A percentile compares a stretch with the other conserved stretches of the same genome.
Conservation (phyloP, 2,329 filamentous ascomycete genomes). For the Remersonia thermophila region DNA sequence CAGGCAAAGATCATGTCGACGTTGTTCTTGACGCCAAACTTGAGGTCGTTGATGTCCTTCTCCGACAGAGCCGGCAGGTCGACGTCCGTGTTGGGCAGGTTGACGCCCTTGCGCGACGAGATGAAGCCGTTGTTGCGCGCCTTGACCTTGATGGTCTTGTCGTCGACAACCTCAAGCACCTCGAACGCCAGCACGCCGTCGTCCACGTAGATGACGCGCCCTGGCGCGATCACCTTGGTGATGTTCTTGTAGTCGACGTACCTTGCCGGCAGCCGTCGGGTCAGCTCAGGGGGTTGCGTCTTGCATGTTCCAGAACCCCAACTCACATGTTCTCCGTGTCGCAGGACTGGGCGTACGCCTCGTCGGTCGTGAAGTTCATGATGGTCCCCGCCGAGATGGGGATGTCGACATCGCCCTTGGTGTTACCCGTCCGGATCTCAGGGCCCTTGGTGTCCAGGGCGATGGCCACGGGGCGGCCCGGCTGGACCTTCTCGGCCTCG, state of each 20-base stretch:
- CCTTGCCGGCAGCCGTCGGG: slow-evolving; percentile 41
- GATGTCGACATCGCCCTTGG: slow-evolving; percentile 65
- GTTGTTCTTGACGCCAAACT: slow-evolving; percentile 94
- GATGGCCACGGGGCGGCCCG: slow-evolving; percentile 85
- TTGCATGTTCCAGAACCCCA: too few relatives aligned
- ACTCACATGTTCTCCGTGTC: slow-evolving; percentile 89
- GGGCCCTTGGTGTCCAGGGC: slow-evolving; percentile 66
- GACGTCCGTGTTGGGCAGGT: slow-evolving; percentile 96
- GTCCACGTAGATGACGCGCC: slow-evolving; percentile 94
- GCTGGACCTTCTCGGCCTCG: slow-evolving; percentile 64
- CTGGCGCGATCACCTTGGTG: slow-evolving; percentile 87
- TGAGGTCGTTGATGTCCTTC: slow-evolving; percentile 91
- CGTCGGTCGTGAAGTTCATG: slow-evolving; percentile 94
- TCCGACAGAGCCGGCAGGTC: slow-evolving; percentile 94
- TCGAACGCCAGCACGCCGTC: slow-evolving; percentile 96
- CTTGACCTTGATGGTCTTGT: slow-evolving; percentile 74
- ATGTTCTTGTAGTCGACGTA: slow-evolving; percentile 99
- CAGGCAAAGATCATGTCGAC: slow-evolving; percentile 98
- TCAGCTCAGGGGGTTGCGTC: too few relatives aligned
- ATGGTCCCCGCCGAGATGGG: slow-evolving; percentile 73
- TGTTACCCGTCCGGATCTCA: slow-evolving; percentile 51
- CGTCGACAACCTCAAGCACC: slow-evolving; percentile 76
- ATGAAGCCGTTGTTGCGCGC: slow-evolving; percentile 98
- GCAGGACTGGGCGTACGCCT: slow-evolving; percentile 72
- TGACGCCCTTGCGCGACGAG: slow-evolving; percentile 98